Conservation (phyloP, 148 eudicot genomes). For the Talinum fruticosum region DNA sequence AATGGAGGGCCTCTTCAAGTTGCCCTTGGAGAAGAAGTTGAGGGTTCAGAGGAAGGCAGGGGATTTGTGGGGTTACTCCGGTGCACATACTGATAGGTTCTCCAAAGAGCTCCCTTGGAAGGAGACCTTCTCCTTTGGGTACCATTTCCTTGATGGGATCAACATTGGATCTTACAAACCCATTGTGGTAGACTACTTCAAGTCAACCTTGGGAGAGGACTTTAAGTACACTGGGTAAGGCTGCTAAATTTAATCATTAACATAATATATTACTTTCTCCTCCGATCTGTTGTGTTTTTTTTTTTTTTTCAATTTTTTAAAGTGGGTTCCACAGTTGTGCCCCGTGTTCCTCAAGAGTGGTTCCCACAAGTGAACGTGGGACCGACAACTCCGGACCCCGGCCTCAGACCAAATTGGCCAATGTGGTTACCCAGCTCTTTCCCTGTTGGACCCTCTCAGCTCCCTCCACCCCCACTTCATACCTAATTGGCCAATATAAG, state of each 20-base stretch:
- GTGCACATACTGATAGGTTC: slow-evolving; percentile 43
- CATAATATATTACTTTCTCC: background rate
- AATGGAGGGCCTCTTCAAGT: slow-evolving; percentile 27
- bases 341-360: background rate
- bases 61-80: slow-evolving; percentile 41
- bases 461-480: background rate
- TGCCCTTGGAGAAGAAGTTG: slow-evolving; percentile 30
- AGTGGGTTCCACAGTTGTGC: background rate
- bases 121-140: slow-evolving; percentile 41
- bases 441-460: background rate
- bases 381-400: background rate
- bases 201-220: slow-evolving; percentile 29
- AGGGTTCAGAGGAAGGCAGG: slow-evolving; percentile 32
- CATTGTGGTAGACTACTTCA: slow-evolving; percentile 31
- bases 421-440: background rate
- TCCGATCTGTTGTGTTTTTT: no score
- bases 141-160: slow-evolving; percentile 8
- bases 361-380: background rate
- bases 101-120: slow-evolving; percentile 37
- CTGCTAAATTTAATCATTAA: background rate
- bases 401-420: background rate
- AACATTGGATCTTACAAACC: slow-evolving; percentile 7
- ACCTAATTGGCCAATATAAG: background rate
- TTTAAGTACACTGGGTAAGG: slow-evolving; percentile 36
- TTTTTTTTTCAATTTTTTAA: background rate